These are phyloP conservation scores for Sparassis latifolia DNA, from an alignment of 1,284 basidiomycete genomes.

Conservation along the genomic window DNA sequence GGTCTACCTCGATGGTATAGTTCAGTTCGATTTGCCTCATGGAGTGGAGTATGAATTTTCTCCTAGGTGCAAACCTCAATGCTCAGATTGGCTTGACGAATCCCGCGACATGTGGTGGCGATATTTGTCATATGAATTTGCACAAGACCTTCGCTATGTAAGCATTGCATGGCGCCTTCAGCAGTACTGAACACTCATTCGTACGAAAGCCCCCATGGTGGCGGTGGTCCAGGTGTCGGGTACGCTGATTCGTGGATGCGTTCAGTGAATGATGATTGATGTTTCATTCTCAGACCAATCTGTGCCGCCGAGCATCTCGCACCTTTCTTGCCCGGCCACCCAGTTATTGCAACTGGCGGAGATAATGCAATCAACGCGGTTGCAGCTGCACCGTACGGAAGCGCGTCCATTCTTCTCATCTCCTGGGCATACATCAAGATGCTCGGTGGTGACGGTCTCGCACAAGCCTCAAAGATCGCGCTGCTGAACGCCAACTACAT, in stretches of 20 bases:
- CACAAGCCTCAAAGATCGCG: constrained; percentile 80
- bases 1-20: constrained; percentile 87
- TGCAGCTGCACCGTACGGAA: constrained; percentile 89
- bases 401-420: constrained; percentile 92
- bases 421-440: constrained; percentile 99
- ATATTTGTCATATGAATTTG: constrained; percentile 96
- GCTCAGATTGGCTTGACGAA: constrained; percentile 94
- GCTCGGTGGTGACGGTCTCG: constrained; percentile 88
- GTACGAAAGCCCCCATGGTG: constrained; percentile 79
- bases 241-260: constrained; percentile 26
- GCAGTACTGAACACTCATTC: constrained; percentile 8
- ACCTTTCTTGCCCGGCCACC: constrained; percentile 93
- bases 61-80: constrained; percentile 82
- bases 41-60: constrained; percentile 2
- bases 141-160: constrained; percentile 96
- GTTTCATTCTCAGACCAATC: constrained; percentile 62
- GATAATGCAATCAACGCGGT: constrained; percentile 80
- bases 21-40: neutral
- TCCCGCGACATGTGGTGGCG: constrained; percentile 93
- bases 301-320: constrained; percentile 91
- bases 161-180: constrained; percentile 9
- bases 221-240: constrained; percentile 94
- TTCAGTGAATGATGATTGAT: neutral
- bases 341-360: constrained; percentile 66
- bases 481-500: constrained; percentile 97